Conservation (phyloP, 805 yeast genomes). For the Candida sakaeoensis region DNA sequence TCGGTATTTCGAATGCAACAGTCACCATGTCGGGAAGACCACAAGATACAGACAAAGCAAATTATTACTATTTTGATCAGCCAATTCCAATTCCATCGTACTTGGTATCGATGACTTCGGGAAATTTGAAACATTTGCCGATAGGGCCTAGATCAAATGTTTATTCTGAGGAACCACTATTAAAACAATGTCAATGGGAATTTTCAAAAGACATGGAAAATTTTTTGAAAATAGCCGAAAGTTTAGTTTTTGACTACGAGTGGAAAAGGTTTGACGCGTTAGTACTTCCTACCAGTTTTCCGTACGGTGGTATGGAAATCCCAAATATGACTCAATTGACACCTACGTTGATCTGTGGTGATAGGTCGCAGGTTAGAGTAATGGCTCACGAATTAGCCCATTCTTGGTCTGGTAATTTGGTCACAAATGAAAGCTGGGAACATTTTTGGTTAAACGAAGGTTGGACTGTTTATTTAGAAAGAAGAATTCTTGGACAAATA, state of each 20-base stretch:
- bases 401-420: constrained; percentile 37
- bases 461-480: constrained; percentile 34
- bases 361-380: constrained; percentile 31
- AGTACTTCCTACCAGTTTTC: constrained; percentile 30
- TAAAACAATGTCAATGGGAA: constrained; percentile 31
- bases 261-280: constrained; percentile 33
- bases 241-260: constrained; percentile 29
- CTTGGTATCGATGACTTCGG: constrained; percentile 32
- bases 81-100: constrained; percentile 35
- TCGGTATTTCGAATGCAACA: constrained; percentile 22
- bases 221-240: constrained; percentile 32
- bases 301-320: constrained; percentile 39
- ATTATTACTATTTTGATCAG: constrained; percentile 24
- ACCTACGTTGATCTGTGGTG: constrained; percentile 31
- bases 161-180: constrained; percentile 24
- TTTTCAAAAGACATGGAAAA: constrained; percentile 33
- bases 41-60: constrained; percentile 11
- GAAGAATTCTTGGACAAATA: constrained; percentile 30
- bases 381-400: constrained; percentile 38
- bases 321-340: constrained; percentile 34
- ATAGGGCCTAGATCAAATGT: constrained; percentile 34
- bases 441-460: constrained; percentile 39
- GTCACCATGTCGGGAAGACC: constrained; percentile 32
- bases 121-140: constrained; percentile 25
- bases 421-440: constrained; percentile 35